Conservation (phyloP, 78 protist genomes). For the Dictyostelium capitatum region DNA sequence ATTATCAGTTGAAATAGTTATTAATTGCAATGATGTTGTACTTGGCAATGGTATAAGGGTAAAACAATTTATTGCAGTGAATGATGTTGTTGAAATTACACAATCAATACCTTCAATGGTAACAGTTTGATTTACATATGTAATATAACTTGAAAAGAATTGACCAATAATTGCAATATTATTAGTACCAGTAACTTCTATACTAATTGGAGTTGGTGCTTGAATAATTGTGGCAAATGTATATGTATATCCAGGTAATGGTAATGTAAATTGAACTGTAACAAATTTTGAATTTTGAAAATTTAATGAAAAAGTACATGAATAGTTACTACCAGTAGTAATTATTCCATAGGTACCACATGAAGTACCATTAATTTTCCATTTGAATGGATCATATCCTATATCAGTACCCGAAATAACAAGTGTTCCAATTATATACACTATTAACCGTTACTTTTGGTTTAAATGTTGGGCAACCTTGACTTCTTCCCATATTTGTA, state of each 20-base stretch:
- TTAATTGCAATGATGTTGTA: not conserved
- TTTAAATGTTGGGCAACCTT: not conserved
- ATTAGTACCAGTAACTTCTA: not conserved
- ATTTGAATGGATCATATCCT: not conserved
- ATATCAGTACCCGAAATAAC: not conserved
- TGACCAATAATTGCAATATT: not conserved
- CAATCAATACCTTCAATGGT: not conserved
- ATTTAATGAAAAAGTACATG: not conserved
- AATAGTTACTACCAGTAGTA: not conserved
- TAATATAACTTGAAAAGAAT: slow-evolving; percentile 1
- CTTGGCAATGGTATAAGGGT: not conserved
- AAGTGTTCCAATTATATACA: not conserved
- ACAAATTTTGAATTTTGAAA: not conserved
- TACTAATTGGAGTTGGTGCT: not conserved
- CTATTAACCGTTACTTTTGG: not conserved
- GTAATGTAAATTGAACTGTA: not conserved
- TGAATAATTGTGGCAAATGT: not conserved
- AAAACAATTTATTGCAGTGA: not conserved
- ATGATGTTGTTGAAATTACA: not conserved
- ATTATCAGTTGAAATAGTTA: not conserved
- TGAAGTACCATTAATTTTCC: not conserved
- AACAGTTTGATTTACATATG: not conserved
- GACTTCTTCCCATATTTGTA: not conserved
- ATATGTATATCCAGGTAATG: not conserved
- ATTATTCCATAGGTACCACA: not conserved